Base-by-base conservation (phyloP, 1,284 basidiomycete species). In the Leccinum insolens region DNA sequence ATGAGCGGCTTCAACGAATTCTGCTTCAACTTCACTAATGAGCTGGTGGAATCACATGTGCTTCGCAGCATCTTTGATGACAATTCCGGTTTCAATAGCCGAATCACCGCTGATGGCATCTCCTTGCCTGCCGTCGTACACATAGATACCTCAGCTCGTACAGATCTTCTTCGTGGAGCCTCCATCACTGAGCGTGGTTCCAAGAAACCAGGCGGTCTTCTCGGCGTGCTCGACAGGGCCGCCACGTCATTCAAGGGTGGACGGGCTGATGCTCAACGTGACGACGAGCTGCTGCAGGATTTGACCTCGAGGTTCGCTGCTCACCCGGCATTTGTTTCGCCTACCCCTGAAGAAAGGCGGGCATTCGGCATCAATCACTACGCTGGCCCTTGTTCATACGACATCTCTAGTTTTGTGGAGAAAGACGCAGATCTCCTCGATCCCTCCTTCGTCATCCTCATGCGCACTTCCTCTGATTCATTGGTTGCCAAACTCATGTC, bases 291-390 rank as follows among this genome's bases (percentile, higher is more conserved):
- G 58, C 79, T 95, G 25, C 86, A 89, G 71, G 92, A 95, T 67
- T 80, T 98, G 67, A 80, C 84, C 11, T 83, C 90, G n/a, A 88
- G 89, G 71, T 95, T 91, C 72, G 86, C 86, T 46, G 84, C 87
- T 0, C 92, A 96, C 77, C 81, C 90, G 1, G 94, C 94, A 14
- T 97, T 94, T 77, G 82, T 91, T 63, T 77, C 85, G 7, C 88
- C 58, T 69, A 72, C 70, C 66, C 75, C 63, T 69, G 80, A 71
- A 75, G 81, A 86, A 59, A 82, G 80, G 67, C 82, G 77, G 60
- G 78, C 86, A 41, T 98, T 98, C 74, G 94, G 92, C 2, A 89
- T 98, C 82, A 94, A 93, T 76, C 96, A 98, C 79, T 97, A 94
- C 73, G 86, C 92, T 0, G 94, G 94, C 1, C 80, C 84, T 12